Conservation (phyloP, 306 rosid genomes). For the Trifolium pratense region DNA sequence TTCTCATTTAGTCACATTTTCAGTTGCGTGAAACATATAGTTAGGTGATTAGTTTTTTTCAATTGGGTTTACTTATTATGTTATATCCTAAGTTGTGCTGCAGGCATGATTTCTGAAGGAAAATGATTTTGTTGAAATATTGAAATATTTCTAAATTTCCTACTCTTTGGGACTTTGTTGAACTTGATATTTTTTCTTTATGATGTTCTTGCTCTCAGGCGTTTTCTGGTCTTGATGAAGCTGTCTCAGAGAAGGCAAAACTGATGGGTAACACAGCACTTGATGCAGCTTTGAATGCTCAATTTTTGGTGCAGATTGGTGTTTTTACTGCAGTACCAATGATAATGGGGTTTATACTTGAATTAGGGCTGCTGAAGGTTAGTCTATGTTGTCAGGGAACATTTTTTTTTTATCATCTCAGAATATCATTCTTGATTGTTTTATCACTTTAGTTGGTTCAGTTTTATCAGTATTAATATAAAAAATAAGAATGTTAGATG, state of each 20-base stretch:
- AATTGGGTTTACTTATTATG: constrained; percentile 3
- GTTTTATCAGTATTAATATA: neutral
- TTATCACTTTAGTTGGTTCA: neutral
- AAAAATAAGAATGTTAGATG: neutral
- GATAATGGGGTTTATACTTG: constrained; percentile 95
- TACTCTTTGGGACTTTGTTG: constrained; percentile 8
- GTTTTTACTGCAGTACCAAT: constrained; percentile 94
- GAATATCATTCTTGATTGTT: constrained; percentile 9
- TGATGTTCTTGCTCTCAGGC: constrained; percentile 66
- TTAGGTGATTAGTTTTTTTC: neutral
- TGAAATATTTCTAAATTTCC: constrained; percentile 16
- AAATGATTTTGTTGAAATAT: constrained; percentile 10
- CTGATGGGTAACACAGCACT: constrained; percentile 77
- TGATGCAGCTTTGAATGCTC: constrained; percentile 90
- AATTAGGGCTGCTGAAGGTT: constrained; percentile 91
- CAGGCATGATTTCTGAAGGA: neutral
- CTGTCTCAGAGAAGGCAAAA: constrained; percentile 61
- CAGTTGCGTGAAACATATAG: constrained; percentile 4
- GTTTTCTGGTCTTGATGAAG: constrained; percentile 82
- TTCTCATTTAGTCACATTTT: constrained; percentile 10
- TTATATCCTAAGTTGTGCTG: neutral
- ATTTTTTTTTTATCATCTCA: neutral
- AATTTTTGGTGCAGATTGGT: constrained; percentile 95
- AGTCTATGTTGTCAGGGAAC: constrained; percentile 28
- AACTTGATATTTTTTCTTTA: constrained; percentile 25